Evolutionary conservation across 208 protist species (phyloP).

Genomic region (Crithidia sp.): DNA sequence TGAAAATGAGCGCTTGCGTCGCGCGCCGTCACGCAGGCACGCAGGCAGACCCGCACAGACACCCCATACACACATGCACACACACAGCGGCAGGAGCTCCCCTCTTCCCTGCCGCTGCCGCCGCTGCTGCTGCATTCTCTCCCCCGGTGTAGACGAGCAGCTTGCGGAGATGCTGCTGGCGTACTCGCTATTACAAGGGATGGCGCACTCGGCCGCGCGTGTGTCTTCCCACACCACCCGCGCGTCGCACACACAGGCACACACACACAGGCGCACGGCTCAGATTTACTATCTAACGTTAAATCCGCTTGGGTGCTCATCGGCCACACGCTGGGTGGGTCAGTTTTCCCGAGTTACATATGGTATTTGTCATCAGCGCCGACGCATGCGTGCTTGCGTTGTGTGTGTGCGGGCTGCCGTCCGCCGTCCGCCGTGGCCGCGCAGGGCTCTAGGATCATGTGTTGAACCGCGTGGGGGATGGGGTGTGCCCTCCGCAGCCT

Average conservation of each 20-base stretch:
- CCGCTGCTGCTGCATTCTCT: slow-evolving; percentile 5
- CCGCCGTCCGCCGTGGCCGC: not conserved
- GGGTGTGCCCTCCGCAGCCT: slow-evolving; percentile 15
- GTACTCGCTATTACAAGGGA: slow-evolving; percentile 43
- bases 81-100: no score
- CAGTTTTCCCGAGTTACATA: slow-evolving; percentile 70
- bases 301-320: slow-evolving; percentile 75
- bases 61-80: no score
- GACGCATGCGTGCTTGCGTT: not conserved
- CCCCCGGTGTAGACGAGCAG: slow-evolving; percentile 50
- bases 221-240: no score
- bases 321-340: slow-evolving; percentile 19
- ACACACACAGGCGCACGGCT: slow-evolving; percentile 56
- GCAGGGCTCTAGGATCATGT: slow-evolving; percentile 10
- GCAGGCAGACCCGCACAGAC: no score
- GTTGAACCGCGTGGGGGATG: slow-evolving; percentile 25
- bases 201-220: slow-evolving; percentile 3
- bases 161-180: slow-evolving; percentile 42
- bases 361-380: slow-evolving; percentile 29
- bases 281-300: slow-evolving; percentile 74
- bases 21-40: not conserved
- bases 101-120: not conserved
- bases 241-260: not conserved
- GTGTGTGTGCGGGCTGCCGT: no score
- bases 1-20: slow-evolving; percentile 35